These are phyloP conservation scores for Neurospora africana DNA, from an alignment of 495 filamentous ascomycete species.

Conservation along the genomic window DNA sequence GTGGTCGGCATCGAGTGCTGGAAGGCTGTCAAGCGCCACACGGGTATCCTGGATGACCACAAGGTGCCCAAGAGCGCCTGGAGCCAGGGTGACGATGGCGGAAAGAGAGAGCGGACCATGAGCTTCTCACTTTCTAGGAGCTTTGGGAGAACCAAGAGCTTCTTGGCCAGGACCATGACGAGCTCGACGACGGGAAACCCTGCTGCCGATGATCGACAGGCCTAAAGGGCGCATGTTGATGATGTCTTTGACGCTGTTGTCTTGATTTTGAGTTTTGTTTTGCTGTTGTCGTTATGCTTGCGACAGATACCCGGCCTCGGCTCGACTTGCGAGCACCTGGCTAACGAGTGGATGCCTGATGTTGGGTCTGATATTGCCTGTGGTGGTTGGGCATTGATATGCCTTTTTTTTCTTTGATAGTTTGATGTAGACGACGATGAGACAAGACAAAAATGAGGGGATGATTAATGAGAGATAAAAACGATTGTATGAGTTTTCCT, in stretches of 20 bases:
- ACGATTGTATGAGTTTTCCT: neutral
- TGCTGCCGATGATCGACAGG: neutral
- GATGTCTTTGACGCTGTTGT: neutral
- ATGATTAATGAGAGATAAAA: neutral
- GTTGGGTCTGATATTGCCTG: neutral
- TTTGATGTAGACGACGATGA: neutral
- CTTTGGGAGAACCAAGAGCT: conserved; percentile 22
- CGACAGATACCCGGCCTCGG: neutral
- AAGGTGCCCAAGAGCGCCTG: conserved; percentile 29
- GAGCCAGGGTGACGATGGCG: conserved; percentile 33
- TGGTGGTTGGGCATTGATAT: neutral
- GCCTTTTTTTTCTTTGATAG: neutral
- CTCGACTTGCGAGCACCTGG: neutral
- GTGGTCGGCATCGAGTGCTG: conserved; percentile 54
- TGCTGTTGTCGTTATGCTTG: neutral
- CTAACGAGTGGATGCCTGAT: neutral
- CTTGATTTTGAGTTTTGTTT: neutral
- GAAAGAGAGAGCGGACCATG: conserved; percentile 20
- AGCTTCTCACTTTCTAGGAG: conserved; percentile 34
- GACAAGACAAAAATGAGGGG: neutral
- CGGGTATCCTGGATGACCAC: conserved; percentile 33
- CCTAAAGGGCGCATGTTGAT: conserved; percentile 1
- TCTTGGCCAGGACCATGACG: conserved; percentile 9
- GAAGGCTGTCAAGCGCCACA: conserved; percentile 51
- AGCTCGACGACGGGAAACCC: neutral